Evolutionary conservation across 2,329 filamentous ascomycete genomes (phyloP), one percentile per base, ranked within the genome.

Genomic region (Colletotrichum sp.): DNA sequence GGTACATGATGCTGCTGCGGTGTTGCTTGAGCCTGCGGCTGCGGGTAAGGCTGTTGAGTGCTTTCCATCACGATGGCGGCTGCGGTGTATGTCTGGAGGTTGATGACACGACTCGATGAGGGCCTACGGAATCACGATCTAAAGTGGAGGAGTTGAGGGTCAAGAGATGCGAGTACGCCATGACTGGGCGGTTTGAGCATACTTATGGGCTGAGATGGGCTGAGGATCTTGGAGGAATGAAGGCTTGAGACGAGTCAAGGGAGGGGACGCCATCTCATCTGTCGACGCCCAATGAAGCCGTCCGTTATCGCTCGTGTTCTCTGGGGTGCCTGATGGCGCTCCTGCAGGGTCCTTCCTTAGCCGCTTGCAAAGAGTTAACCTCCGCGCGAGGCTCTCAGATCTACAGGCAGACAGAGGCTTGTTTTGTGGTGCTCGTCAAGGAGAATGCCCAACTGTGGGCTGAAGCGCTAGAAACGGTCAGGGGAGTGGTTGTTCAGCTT

Each of bases 171-270:
- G 21, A 38, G n/a, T 38, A n/a, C 28, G 52, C 61, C 61, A 24
- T 32, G 61, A 32, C 30, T 34, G 68, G 55, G 32, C 15, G 12
- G 8, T 21, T 21, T 4, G 38, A 26, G 24, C 34, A 58, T 72
- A 75, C 73, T 75, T 75, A 72, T 72, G 55, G n/a, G 16, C 43
- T 36, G 72, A 74, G 43, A 65, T 64, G 32, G 9, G 12, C 8
- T 9, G 18, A 8, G 10, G 43, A 5, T 9, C 2, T 9, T 8
- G 10, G 10, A 63, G 38, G 34, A 71, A 67, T 67, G 43, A 38
- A 6, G 61, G 32, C 32, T 24, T 64, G 21, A 8, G 24, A 43
- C 66, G 71, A 74, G 71, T 34, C 71, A 71, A 74, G 71, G 71
- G 72, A 74, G 34, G 32, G 34, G 21, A 55, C 64, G 61, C 58